phyloP scores from a whole-genome alignment of 1,139 yeast species.

The Yamadazyma sp. region DNA sequence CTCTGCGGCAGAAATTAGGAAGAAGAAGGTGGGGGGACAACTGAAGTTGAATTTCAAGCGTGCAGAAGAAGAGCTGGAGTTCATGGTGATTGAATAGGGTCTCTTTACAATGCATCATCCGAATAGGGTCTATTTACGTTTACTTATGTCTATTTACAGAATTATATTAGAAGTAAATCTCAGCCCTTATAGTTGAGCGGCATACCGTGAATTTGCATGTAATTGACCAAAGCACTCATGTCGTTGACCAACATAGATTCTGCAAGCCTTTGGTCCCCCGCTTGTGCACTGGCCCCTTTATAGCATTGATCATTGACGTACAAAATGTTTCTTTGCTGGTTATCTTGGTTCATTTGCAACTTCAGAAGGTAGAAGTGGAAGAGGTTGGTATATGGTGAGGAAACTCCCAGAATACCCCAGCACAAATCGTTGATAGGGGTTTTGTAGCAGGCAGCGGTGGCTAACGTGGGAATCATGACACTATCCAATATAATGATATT shows the following conservation, averaged over 20 bases:
- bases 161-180: too few species aligned
- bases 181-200: too few species aligned
- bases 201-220: too few species aligned
- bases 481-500: slow-evolving; percentile 24
- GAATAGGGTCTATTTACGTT: too few species aligned
- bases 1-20: slow-evolving; percentile 18
- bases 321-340: slow-evolving; percentile 14
- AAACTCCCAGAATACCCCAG: slow-evolving; percentile 5
- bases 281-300: background rate
- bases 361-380: slow-evolving; percentile 20
- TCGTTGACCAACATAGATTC: slow-evolving; percentile 10
- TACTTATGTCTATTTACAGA: too few species aligned
- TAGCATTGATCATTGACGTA: slow-evolving; percentile 13
- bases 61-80: background rate
- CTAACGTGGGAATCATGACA: slow-evolving; percentile 23
- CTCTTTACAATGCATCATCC: too few species aligned
- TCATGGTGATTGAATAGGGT: background rate
- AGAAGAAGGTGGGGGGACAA: slow-evolving; percentile 10
- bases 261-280: background rate
- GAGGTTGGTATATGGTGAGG: slow-evolving; percentile 24
- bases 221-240: slow-evolving; percentile 7
- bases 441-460: slow-evolving; percentile 12
- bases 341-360: slow-evolving; percentile 12
- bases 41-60: slow-evolving; percentile 10
- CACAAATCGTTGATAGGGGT: background rate